Conservation (phyloP, 192 early-diverging fungal genomes). For the Coemansia aciculifera region DNA sequence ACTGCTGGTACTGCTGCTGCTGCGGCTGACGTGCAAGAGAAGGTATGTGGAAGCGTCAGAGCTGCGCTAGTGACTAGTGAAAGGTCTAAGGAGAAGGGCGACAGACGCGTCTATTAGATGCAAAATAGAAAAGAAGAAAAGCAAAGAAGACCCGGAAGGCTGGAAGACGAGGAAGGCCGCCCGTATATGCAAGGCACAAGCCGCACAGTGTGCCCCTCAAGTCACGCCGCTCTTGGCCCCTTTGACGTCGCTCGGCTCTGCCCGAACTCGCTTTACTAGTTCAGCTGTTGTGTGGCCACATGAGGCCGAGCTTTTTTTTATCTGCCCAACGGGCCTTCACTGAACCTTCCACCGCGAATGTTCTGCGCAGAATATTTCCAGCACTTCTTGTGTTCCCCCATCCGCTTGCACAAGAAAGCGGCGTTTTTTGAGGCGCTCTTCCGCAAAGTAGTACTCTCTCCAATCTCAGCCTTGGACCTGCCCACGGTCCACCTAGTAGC, state of each 20-base stretch:
- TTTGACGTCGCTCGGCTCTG: not conserved
- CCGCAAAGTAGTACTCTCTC: not conserved
- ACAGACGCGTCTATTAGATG: conserved; percentile 9
- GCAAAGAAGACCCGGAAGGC: not conserved
- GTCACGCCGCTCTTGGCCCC: not conserved
- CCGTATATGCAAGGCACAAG: not conserved
- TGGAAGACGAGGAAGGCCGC: conserved; percentile 5
- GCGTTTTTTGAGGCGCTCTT: not conserved
- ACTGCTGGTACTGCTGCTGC: not conserved
- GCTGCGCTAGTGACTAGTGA: not conserved
- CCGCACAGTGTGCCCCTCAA: conserved; percentile 5
- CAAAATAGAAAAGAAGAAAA: conserved; percentile 8
- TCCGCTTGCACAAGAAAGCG: not conserved
- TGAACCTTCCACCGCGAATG: conserved; percentile 44
- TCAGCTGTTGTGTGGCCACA: conserved; percentile 7
- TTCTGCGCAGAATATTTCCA: conserved; percentile 37
- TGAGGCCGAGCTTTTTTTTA: conserved; percentile 1
- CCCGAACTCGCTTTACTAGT: not conserved
- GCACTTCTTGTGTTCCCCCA: not conserved
- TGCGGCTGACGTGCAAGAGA: not conserved
- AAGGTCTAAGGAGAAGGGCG: conserved; percentile 2
- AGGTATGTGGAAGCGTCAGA: not conserved
- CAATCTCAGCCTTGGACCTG: not conserved
- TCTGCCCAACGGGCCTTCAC: conserved; percentile 13
- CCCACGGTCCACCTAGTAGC: not conserved